These are phyloP conservation scores for Xylaria sp. DNA, from an alignment of 2,329 filamentous ascomycete genomes.

Conservation along the genomic window DNA sequence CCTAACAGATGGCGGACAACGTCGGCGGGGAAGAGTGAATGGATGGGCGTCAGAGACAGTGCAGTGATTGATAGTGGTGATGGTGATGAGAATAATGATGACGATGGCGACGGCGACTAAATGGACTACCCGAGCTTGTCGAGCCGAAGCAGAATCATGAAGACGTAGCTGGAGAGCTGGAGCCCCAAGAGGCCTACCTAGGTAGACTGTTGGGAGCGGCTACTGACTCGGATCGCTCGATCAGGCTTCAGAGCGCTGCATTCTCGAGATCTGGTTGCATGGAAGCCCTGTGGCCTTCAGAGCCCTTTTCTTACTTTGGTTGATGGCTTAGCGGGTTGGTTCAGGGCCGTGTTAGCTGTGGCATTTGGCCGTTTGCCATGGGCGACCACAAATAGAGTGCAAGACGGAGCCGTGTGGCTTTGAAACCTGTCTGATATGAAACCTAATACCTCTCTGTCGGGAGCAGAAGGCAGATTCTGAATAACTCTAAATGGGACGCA, in stretches of 20 bases:
- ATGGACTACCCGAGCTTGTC: slow-evolving; percentile 24
- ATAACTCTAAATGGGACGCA: slow-evolving; percentile 24
- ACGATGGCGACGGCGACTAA: slow-evolving; percentile 19
- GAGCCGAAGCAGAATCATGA: slow-evolving; percentile 33
- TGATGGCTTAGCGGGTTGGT: background rate
- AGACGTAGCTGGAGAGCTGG: slow-evolving; percentile 30
- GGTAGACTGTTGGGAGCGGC: slow-evolving; percentile 28
- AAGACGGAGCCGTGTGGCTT: slow-evolving; percentile 32
- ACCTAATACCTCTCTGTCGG: slow-evolving; percentile 19
- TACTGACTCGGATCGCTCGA: slow-evolving; percentile 33
- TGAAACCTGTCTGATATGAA: slow-evolving; percentile 32
- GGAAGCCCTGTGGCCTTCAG: slow-evolving; percentile 13
- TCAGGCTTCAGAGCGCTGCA: slow-evolving; percentile 26
- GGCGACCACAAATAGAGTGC: slow-evolving; percentile 21
- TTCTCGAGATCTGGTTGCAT: slow-evolving; percentile 22
- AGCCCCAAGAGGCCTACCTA: background rate
- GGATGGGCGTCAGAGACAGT: background rate
- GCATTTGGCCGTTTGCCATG: slow-evolving; percentile 36
- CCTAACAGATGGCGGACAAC: background rate
- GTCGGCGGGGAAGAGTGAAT: background rate
- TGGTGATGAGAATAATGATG: background rate
- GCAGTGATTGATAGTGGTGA: background rate
- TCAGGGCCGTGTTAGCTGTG: slow-evolving; percentile 18
- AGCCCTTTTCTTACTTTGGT: background rate
- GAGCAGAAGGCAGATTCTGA: background rate